Evolutionary conservation across 345 rosid species (phyloP).

Genomic region (Populus ilicifolia): DNA sequence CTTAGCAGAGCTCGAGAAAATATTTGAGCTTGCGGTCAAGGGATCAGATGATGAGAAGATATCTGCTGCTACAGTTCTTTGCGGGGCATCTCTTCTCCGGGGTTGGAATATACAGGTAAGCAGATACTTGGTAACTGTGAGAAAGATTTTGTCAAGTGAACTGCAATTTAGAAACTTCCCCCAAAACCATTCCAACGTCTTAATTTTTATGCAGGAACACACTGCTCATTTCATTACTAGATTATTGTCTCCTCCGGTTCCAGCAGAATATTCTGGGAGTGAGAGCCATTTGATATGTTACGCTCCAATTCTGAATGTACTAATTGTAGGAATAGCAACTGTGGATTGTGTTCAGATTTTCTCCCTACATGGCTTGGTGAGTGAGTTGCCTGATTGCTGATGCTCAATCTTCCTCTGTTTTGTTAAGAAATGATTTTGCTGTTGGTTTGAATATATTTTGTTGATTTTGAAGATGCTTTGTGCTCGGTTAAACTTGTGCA

Average conservation of each 20-base stretch:
- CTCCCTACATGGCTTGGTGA: slow-evolving; percentile 85
- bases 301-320: slow-evolving; percentile 76
- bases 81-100: slow-evolving; percentile 90
- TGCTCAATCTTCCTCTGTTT: not conserved
- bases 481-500: not conserved
- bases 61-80: slow-evolving; percentile 82
- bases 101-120: slow-evolving; percentile 96
- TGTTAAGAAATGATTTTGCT: not conserved
- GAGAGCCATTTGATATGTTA: slow-evolving; percentile 64
- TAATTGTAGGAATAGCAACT: slow-evolving; percentile 80
- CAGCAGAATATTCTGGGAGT: slow-evolving; percentile 55
- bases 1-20: slow-evolving; percentile 91
- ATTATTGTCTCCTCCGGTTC: slow-evolving; percentile 73
- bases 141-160: not conserved
- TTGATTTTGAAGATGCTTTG: not conserved
- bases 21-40: slow-evolving; percentile 77
- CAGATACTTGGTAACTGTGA: not conserved
- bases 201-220: slow-evolving; percentile 59
- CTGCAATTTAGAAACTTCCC: too few species aligned
- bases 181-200: not conserved
- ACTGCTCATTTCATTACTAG: slow-evolving; percentile 59
- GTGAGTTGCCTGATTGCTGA: slow-evolving; percentile 34
- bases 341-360: slow-evolving; percentile 80
- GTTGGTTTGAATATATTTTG: not conserved
- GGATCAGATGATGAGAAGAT: slow-evolving; percentile 92